Evolutionary conservation across 768 basidiomycete genomes (phyloP).

Genomic region (Royoungia palumana): DNA sequence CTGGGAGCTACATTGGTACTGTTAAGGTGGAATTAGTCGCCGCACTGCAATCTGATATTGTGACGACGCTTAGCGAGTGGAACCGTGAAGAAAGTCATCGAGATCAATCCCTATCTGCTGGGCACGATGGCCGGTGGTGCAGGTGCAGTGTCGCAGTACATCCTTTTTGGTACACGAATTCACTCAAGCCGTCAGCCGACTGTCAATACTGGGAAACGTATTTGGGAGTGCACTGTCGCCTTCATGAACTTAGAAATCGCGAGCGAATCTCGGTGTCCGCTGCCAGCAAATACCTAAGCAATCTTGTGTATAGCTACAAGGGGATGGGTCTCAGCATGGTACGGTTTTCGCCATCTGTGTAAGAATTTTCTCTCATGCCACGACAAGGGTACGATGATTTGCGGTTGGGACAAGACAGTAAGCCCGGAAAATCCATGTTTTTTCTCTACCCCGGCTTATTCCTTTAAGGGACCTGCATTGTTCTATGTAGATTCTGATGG

Average conservation of each 20-base stretch:
- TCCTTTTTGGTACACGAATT: slow-evolving; percentile 3
- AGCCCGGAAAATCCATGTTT: slow-evolving; percentile 23
- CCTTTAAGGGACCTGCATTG: slow-evolving; percentile 74
- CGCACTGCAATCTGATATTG: neutral
- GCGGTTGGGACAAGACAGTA: slow-evolving; percentile 99
- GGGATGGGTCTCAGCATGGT: slow-evolving; percentile 99
- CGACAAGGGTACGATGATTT: slow-evolving; percentile 94
- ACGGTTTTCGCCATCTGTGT: slow-evolving; percentile 24
- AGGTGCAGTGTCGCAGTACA: slow-evolving; percentile 47
- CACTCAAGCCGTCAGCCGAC: slow-evolving; percentile 55
- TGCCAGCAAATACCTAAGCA: slow-evolving; percentile 95
- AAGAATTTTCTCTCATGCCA: slow-evolving; percentile 1
- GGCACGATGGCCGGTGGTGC: slow-evolving; percentile 99
- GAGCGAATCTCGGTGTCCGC: slow-evolving; percentile 99
- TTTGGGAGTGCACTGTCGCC: slow-evolving; percentile 93
- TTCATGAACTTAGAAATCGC: slow-evolving; percentile 93
- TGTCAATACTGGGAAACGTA: slow-evolving; percentile 99
- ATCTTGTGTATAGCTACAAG: slow-evolving; percentile 97
- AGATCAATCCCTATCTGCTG: slow-evolving; percentile 98
- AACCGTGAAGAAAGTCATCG: slow-evolving; percentile 99
- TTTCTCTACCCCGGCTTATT: slow-evolving; percentile 9
- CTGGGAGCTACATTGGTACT: slow-evolving; percentile 94
- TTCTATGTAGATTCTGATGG: slow-evolving; percentile 99
- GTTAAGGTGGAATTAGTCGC: slow-evolving; percentile 9
- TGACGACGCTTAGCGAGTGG: slow-evolving; percentile 65